These are phyloP conservation scores for Apiospora sp. DNA, from an alignment of 2,329 filamentous ascomycete species.

Conservation along the genomic window DNA sequence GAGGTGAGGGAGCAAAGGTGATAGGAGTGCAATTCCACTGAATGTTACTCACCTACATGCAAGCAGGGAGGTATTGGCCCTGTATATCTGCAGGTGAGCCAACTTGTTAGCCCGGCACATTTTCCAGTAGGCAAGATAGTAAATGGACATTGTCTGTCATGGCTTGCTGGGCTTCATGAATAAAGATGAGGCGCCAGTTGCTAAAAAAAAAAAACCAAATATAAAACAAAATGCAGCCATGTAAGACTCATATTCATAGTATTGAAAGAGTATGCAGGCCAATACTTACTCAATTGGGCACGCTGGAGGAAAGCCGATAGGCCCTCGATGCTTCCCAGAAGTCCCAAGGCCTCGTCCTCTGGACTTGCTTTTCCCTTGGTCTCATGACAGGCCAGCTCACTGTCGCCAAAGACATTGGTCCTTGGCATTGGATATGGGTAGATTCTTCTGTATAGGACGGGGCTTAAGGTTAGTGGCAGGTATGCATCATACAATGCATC, in stretches of 20 bases:
- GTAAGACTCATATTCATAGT: background rate
- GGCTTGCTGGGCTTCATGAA: background rate
- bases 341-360: background rate
- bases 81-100: background rate
- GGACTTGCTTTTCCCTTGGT: background rate
- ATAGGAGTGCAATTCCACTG: background rate
- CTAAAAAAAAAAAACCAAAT: background rate
- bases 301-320: conserved; percentile 1
- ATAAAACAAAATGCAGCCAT: conserved; percentile 4
- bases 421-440: background rate
- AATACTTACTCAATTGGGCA: conserved; percentile 12
- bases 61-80: background rate
- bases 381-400: conserved; percentile 12
- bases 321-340: background rate
- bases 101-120: background rate
- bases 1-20: background rate
- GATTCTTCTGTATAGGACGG: background rate
- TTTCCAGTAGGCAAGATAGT: background rate
- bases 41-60: background rate
- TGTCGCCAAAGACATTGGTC: background rate
- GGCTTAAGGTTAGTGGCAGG: background rate
- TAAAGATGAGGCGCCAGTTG: background rate
- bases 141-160: background rate
- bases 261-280: background rate
- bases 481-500: background rate